These are phyloP conservation scores for Blastobotrys americana DNA, from an alignment of 805 yeast genomes.

Conservation along the genomic window DNA sequence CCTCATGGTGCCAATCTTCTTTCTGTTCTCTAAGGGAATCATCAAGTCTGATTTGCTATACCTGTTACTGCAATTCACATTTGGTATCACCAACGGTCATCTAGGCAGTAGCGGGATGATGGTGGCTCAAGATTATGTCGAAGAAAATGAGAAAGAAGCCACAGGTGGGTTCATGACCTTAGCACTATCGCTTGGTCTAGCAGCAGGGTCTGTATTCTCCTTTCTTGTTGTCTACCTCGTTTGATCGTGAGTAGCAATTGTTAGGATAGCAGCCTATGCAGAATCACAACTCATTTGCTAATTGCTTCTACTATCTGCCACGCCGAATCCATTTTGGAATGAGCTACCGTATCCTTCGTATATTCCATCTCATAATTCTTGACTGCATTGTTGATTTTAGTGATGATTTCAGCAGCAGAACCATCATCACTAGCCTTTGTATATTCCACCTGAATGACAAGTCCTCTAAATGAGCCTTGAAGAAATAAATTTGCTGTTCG, in stretches of 20 bases:
- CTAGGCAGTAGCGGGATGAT: constrained; percentile 72
- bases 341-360: constrained; percentile 5
- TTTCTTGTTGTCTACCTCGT: constrained; percentile 47
- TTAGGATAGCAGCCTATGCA: neutral
- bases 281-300: neutral
- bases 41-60: constrained; percentile 50
- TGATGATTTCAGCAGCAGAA: constrained; percentile 9
- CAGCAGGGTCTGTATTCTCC: constrained; percentile 71
- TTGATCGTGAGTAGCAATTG: neutral
- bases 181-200: constrained; percentile 68
- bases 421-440: constrained; percentile 19
- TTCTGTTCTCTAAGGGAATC: constrained; percentile 53
- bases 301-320: neutral
- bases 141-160: constrained; percentile 70
- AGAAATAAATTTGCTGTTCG: constrained; percentile 65
- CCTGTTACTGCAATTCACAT: constrained; percentile 59
- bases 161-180: constrained; percentile 92
- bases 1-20: constrained; percentile 61
- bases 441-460: constrained; percentile 54
- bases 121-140: constrained; percentile 55
- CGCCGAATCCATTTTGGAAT: neutral
- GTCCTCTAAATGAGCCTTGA: constrained; percentile 68
- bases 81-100: constrained; percentile 88
- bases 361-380: constrained; percentile 11
- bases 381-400: constrained; percentile 12